A percentile compares a stretch with the other conserved stretches of the same genome.
These are phyloP conservation scores for Carex pumila DNA, from an alignment of 176 grass and related monocot genomes.

Conservation along the genomic window DNA sequence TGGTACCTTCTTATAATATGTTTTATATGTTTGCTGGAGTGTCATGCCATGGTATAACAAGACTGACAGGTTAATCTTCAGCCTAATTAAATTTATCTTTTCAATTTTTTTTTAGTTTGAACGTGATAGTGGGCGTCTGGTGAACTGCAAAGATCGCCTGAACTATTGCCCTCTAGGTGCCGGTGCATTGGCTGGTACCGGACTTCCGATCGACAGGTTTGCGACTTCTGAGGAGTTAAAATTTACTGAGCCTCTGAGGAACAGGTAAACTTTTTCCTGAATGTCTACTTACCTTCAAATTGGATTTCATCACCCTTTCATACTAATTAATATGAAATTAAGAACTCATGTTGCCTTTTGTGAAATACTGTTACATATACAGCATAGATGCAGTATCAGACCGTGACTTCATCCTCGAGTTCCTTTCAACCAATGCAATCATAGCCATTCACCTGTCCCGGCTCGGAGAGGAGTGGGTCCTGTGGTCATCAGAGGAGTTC, in stretches of 20 bases:
- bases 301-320: background rate
- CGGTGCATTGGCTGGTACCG: constrained; percentile 96
- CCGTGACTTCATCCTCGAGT: constrained; percentile 93
- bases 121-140: constrained; percentile 71
- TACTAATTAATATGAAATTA: background rate
- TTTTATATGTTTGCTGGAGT: background rate
- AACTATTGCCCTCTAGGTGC: constrained; percentile 96
- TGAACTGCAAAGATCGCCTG: constrained; percentile 78
- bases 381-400: constrained; percentile 99
- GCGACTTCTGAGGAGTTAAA: constrained; percentile 72
- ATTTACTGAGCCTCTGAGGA: constrained; percentile 90
- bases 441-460: constrained; percentile 82
- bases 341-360: background rate
- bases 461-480: constrained; percentile 96
- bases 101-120: constrained; percentile 46
- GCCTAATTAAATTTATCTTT: constrained; percentile 6
- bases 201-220: constrained; percentile 92
- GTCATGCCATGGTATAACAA: background rate
- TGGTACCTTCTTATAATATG: background rate
- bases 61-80: background rate
- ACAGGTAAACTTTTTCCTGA: constrained; percentile 45
- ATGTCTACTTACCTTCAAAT: background rate
- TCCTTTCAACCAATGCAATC: constrained; percentile 86
- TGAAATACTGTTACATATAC: background rate
- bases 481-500: constrained; percentile 99